These are phyloP conservation scores for Chaetothyriales sp. DNA, from an alignment of 2,329 filamentous ascomycete species.

Conservation along the genomic window DNA sequence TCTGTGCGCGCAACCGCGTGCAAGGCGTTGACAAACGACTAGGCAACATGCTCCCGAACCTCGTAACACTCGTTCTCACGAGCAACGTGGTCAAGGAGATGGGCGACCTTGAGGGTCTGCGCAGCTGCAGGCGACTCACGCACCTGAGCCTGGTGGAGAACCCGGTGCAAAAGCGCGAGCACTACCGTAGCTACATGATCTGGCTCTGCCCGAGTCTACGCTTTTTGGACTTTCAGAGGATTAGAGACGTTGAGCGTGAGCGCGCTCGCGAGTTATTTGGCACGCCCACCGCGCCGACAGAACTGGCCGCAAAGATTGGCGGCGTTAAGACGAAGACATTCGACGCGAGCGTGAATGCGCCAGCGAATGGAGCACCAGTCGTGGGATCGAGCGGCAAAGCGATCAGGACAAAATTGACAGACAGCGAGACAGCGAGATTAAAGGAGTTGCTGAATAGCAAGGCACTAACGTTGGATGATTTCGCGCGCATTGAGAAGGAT, in stretches of 20 bases:
- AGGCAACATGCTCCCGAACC: constrained; percentile 62
- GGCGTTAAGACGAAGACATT: constrained; percentile 68
- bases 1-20: constrained; percentile 82
- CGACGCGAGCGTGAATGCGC: constrained; percentile 39
- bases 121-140: constrained; percentile 53
- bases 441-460: constrained; percentile 69
- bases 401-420: constrained; percentile 70
- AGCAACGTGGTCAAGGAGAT: constrained; percentile 73
- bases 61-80: constrained; percentile 69
- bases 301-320: constrained; percentile 71
- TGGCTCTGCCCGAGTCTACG: constrained; percentile 74
- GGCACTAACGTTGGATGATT: constrained; percentile 79
- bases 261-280: constrained; percentile 74
- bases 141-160: constrained; percentile 77
- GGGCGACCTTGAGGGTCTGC: constrained; percentile 73
- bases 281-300: constrained; percentile 60
- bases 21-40: constrained; percentile 65
- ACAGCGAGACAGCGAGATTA: constrained; percentile 72
- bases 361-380: constrained; percentile 23
- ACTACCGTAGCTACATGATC: constrained; percentile 86
- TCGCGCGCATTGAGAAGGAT: constrained; percentile 80
- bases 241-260: constrained; percentile 70
- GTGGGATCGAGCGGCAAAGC: constrained; percentile 41
- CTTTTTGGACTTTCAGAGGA: constrained; percentile 85
- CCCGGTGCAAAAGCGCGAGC: constrained; percentile 82